These are phyloP conservation scores for Leccinellum rugosiceps DNA, from an alignment of 768 basidiomycete species.

Conservation along the genomic window DNA sequence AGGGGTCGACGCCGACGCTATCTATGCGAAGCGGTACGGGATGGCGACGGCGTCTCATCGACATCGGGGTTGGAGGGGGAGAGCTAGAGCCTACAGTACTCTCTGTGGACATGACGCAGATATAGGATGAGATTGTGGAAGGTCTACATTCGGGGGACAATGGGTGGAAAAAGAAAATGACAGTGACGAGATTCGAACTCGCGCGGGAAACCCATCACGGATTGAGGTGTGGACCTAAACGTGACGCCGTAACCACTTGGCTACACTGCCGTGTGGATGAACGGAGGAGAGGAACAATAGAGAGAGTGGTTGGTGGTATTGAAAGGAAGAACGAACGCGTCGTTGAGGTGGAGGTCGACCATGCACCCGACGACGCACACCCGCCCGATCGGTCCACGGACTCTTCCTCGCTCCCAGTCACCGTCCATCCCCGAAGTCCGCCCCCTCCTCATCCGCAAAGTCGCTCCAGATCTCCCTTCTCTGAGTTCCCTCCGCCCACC, in stretches of 20 bases:
- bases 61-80: conserved; percentile 21
- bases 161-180: conserved; percentile 28
- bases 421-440: conserved; percentile 37
- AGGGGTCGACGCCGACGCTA: conserved; percentile 38
- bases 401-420: conserved; percentile 40
- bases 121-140: conserved; percentile 6
- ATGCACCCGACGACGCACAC: conserved; percentile 27
- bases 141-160: conserved; percentile 2
- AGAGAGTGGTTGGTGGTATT: not conserved
- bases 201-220: conserved; percentile 59
- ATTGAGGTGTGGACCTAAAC: conserved; percentile 43
- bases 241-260: conserved; percentile 61
- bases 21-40: conserved; percentile 36
- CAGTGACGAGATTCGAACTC: conserved; percentile 62
- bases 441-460: conserved; percentile 43
- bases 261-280: conserved; percentile 42
- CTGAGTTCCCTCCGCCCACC: conserved; percentile 26
- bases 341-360: conserved; percentile 12
- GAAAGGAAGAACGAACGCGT: conserved; percentile 3
- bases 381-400: conserved; percentile 54
- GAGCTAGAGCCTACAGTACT: conserved; percentile 11
- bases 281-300: fast-evolving
- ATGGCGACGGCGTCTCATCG: conserved; percentile 27
- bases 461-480: conserved; percentile 24
- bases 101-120: conserved; percentile 6